A percentile compares a stretch with the other conserved stretches of the same genome.
Evolutionary conservation across 176 grass and related monocot species (phyloP).

Genomic region (Lolium rigidum): DNA sequence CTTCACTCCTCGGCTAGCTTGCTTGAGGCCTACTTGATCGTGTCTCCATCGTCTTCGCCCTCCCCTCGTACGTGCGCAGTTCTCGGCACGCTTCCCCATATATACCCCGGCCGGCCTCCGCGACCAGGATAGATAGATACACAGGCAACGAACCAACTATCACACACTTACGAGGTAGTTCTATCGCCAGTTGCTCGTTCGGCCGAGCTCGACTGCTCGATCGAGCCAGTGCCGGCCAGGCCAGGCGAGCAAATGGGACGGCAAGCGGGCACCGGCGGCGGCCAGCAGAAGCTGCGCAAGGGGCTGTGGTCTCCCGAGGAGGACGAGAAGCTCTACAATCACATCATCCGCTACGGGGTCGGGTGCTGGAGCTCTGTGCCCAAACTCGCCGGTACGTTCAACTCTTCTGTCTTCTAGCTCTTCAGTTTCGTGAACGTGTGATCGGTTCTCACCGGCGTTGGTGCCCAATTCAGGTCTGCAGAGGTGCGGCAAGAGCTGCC

Average conservation of each 20-base stretch:
- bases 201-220: not conserved
- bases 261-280: constrained; percentile 57
- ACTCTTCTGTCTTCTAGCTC: not conserved
- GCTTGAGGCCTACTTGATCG: constrained; percentile 80
- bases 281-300: constrained; percentile 86
- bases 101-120: constrained; percentile 50
- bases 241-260: constrained; percentile 75
- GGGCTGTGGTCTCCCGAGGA: constrained; percentile 91
- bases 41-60: constrained; percentile 34
- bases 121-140: constrained; percentile 49
- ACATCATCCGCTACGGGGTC: constrained; percentile 85
- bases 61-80: constrained; percentile 44
- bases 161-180: constrained; percentile 30
- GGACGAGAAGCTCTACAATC: constrained; percentile 94
- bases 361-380: constrained; percentile 94
- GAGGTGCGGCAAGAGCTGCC: constrained; percentile 95
- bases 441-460: not conserved
- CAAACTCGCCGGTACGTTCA: constrained; percentile 67
- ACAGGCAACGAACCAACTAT: constrained; percentile 43
- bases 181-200: not conserved
- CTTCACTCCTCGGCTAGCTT: constrained; percentile 33
- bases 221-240: constrained; percentile 1
- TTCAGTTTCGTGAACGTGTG: not conserved
- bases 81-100: constrained; percentile 69
- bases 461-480: constrained; percentile 60